Conservation (phyloP, 371 early-diverging fungal genomes). For the Parasitella parasitica region DNA sequence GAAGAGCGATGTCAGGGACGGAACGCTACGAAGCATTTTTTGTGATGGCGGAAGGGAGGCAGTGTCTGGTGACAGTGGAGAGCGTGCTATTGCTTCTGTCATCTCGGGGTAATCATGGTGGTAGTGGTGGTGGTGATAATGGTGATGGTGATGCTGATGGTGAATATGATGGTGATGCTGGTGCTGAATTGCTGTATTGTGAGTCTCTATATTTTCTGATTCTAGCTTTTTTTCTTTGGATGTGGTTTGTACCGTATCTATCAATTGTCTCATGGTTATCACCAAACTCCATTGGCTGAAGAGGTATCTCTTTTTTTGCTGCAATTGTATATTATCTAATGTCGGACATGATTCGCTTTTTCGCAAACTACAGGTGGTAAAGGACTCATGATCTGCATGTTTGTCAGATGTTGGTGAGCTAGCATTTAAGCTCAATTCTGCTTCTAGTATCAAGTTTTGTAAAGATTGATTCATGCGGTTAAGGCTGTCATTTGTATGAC, state of each 20-base stretch:
- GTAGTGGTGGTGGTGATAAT: background rate
- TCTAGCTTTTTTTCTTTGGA: background rate
- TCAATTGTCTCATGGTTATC: constrained; percentile 13
- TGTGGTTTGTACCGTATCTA: constrained; percentile 6
- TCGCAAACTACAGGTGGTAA: too few species aligned
- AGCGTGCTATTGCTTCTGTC: background rate
- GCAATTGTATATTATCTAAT: background rate
- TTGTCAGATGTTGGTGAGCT: background rate
- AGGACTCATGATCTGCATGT: background rate
- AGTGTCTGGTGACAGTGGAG: background rate
- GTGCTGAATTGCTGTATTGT: background rate
- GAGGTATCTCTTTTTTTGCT: constrained; percentile 15
- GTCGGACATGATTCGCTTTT: background rate
- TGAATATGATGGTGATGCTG: background rate
- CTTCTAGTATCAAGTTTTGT: constrained; percentile 22
- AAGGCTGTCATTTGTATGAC: constrained; percentile 18
- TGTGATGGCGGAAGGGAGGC: background rate
- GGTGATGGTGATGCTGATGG: constrained; percentile 4
- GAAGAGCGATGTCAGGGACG: constrained; percentile 7
- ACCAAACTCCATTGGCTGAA: constrained; percentile 17
- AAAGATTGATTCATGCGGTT: constrained; percentile 21
- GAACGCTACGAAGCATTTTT: background rate
- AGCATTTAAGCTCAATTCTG: constrained; percentile 11
- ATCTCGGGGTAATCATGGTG: background rate
- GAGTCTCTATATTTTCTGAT: background rate